Evolutionary conservation across 805 yeast species (phyloP).

Genomic region (Candida tibetensis): DNA sequence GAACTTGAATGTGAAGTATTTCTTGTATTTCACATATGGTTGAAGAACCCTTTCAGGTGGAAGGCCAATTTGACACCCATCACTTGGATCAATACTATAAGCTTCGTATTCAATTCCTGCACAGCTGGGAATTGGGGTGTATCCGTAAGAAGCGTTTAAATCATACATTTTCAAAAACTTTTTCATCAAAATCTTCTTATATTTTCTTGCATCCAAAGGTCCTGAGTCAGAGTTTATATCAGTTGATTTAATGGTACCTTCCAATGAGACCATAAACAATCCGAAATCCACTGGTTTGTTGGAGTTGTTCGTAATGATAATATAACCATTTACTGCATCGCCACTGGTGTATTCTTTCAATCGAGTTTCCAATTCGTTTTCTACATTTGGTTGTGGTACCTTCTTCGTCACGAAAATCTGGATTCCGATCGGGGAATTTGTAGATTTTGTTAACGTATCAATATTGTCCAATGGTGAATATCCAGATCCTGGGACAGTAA

Average conservation of each 20-base stretch:
- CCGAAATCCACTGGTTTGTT: constrained; percentile 43
- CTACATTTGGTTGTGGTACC: constrained; percentile 43
- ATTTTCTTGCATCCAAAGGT: constrained; percentile 15
- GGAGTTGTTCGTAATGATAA: constrained; percentile 47
- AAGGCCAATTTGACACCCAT: constrained; percentile 49
- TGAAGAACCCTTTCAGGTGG: constrained; percentile 47
- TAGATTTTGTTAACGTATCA: constrained; percentile 45
- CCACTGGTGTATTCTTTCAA: constrained; percentile 42
- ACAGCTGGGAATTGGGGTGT: constrained; percentile 47
- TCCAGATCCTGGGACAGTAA: constrained; percentile 26
- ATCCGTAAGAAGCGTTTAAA: constrained; percentile 54
- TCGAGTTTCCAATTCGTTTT: constrained; percentile 44
- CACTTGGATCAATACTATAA: constrained; percentile 42
- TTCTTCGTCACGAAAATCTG: constrained; percentile 53
- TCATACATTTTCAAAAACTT: constrained; percentile 61
- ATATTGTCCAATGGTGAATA: constrained; percentile 51
- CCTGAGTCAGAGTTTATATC: constrained; percentile 19
- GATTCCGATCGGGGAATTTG: constrained; percentile 44
- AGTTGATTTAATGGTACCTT: constrained; percentile 35
- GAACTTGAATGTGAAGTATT: constrained; percentile 56
- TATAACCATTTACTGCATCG: constrained; percentile 43
- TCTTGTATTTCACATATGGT: constrained; percentile 52
- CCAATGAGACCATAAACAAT: constrained; percentile 32
- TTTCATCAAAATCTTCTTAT: constrained; percentile 38
- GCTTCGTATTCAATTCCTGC: constrained; percentile 48